Conservation (phyloP, 73 alveolate genomes). For the Urostyla sp. region DNA sequence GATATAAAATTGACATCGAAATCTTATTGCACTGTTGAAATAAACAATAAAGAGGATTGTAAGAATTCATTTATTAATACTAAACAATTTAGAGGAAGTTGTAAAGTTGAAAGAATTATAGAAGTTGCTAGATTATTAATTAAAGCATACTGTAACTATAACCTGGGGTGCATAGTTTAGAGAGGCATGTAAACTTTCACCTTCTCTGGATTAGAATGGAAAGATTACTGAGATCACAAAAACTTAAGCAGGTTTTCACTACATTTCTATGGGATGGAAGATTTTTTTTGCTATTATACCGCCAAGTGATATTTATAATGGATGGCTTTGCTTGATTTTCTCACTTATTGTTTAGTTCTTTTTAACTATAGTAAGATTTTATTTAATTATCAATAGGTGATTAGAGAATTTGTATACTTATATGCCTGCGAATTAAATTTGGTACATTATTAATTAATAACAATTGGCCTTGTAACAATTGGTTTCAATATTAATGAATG, state of each 20-base stretch:
- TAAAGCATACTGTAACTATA: neutral
- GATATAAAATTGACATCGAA: neutral
- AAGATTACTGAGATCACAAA: slow-evolving; percentile 54
- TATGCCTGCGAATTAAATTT: slow-evolving; percentile 81
- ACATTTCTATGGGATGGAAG: slow-evolving; percentile 80
- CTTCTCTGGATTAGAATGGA: slow-evolving; percentile 46
- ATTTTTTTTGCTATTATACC: slow-evolving; percentile 75
- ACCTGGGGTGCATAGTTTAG: slow-evolving; percentile 61
- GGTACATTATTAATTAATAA: slow-evolving; percentile 66
- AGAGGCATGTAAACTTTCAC: slow-evolving; percentile 66
- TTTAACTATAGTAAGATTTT: slow-evolving; percentile 68
- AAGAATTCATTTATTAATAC: neutral
- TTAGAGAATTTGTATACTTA: slow-evolving; percentile 74
- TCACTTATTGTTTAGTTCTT: slow-evolving; percentile 60
- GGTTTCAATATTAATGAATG: slow-evolving; percentile 76
- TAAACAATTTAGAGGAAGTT: neutral
- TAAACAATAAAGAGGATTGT: slow-evolving; percentile 9
- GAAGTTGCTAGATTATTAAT: slow-evolving; percentile 3
- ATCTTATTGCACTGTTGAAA: slow-evolving; percentile 5
- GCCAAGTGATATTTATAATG: slow-evolving; percentile 61
- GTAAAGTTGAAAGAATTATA: slow-evolving; percentile 13
- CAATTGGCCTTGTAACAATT: slow-evolving; percentile 75
- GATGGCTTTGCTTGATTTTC: slow-evolving; percentile 71
- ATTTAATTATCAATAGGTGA: no score
- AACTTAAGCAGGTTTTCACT: slow-evolving; percentile 58